Base-by-base conservation (phyloP, 164 flowering plant genomes). In the Vitis rotundifolia region DNA sequence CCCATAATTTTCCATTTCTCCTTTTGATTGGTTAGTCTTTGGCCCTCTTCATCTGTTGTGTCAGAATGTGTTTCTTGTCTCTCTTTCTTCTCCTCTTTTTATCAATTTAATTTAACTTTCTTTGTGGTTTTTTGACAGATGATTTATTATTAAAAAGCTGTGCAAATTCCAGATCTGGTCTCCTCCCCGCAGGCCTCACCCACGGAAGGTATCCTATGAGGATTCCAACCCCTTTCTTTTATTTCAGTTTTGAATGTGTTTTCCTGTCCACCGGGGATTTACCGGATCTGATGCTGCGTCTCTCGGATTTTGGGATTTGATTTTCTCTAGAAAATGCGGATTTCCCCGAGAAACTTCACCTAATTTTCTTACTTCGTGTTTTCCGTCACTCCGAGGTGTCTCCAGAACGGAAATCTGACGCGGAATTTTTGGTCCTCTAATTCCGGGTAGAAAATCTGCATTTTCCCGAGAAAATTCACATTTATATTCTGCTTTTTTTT, bases 381-480 rank as follows among this genome's bases (percentile, higher is more conserved):
- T 22, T 22, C 26, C 26, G 26, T 22, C 26, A 1, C 26, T 1
- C 26, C 26, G 26, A 22, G 26, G 26, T 22, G 26, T 22, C 26
- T 22, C 26, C 26, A 22, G 26, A 22, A 22, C 26, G 26, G 18
- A 19, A 9, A 14, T 8, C 11, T 49, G 44, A 37, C 7, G 44
- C 44, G 44, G 44, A 37, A 37, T 26, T 68, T 37, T 4, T 44
- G 16, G 6, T 57, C 37, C 18, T 13, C 59, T 18, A 47, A 55
- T 19, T n/a, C 63, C 60, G 54, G 7, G 44, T 37, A 48, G 63
- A 71, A 48, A 55, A 16, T 49, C 48, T 63, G 52, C 18, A 63
- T 73, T 73, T 73, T 68, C 62, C 71, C 76, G 37, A 68, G 71
- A 62, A 62, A 73, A 58, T 49, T 14, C 57, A 9, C 11, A 19